A percentile compares a stretch with the other conserved stretches of the same genome.
Evolutionary conservation across 2,329 filamentous ascomycete genomes (phyloP).

Genomic region (Exophiala alcalophila): DNA sequence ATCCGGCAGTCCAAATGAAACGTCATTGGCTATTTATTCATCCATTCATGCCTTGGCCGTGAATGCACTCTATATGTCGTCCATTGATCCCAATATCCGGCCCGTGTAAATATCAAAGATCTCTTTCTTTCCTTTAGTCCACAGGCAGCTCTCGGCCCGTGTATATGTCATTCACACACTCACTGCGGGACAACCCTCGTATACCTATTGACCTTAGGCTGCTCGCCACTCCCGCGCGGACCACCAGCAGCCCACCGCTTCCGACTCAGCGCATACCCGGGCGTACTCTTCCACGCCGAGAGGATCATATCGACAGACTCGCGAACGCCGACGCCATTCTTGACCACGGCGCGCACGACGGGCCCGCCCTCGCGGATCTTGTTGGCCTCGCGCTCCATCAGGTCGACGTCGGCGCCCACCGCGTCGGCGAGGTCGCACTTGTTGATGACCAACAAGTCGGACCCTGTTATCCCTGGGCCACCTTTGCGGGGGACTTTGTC

Average conservation of each 20-base stretch:
- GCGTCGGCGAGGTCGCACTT: constrained; percentile 93
- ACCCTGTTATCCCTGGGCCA: constrained; percentile 94
- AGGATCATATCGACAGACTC: constrained; percentile 85
- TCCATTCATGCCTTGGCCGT: too few species aligned
- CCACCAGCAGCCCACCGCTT: constrained; percentile 45
- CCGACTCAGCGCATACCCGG: constrained; percentile 56
- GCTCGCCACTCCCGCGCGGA: constrained; percentile 33
- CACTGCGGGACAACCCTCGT: constrained; percentile 8
- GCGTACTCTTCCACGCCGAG: constrained; percentile 89
- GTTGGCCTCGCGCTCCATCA: constrained; percentile 92
- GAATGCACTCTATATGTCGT: too few species aligned
- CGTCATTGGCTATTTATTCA: too few species aligned
- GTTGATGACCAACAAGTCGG: constrained; percentile 89
- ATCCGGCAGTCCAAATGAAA: too few species aligned
- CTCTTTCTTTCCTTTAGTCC: too few species aligned
- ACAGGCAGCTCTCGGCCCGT: too few species aligned
- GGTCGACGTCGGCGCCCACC: constrained; percentile 81
- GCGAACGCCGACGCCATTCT: constrained; percentile 78
- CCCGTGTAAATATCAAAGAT: too few species aligned
- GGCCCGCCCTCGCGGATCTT: constrained; percentile 96
- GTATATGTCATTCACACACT: too few species aligned
- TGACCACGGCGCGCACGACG: constrained; percentile 96
- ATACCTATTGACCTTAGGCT: constrained; percentile 21
- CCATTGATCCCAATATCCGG: too few species aligned
- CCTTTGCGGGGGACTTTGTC: constrained; percentile 97